Percentiles rank a stretch among this genome's conserved stretches.
phyloP scores from a whole-genome alignment of 176 grass and related monocot species.

The Triticum timopheevii region DNA sequence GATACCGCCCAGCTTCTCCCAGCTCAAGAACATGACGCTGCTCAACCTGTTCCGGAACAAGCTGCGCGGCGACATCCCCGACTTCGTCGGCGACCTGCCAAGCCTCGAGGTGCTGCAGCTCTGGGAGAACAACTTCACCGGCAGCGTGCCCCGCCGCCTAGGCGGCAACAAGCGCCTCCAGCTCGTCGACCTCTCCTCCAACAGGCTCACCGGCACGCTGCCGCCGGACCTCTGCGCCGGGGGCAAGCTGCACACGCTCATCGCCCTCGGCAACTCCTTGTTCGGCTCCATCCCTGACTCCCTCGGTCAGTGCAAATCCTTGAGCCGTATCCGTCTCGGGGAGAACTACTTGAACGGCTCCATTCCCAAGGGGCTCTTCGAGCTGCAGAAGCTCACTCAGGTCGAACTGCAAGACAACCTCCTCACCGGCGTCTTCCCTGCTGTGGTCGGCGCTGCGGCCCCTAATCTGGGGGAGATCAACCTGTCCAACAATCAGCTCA shows the following conservation, averaged over 20 bases:
- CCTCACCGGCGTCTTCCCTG: conserved; percentile 70
- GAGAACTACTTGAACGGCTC: conserved; percentile 81
- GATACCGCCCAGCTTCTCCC: conserved; percentile 72
- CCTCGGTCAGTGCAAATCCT: conserved; percentile 56
- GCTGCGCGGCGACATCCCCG: conserved; percentile 64
- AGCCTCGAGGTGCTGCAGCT: conserved; percentile 96
- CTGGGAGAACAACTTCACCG: conserved; percentile 99
- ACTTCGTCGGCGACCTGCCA: conserved; percentile 82
- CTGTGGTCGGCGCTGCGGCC: conserved; percentile 30
- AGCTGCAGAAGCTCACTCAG: conserved; percentile 69
- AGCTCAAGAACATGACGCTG: conserved; percentile 76
- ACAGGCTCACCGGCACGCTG: conserved; percentile 70
- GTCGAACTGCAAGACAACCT: conserved; percentile 96
- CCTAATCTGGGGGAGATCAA: conserved; percentile 81
- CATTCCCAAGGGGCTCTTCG: conserved; percentile 55
- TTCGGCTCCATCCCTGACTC: conserved; percentile 64
- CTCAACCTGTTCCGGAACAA: conserved; percentile 80
- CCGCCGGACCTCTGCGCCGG: conserved; percentile 64
- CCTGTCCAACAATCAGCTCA: conserved; percentile 87
- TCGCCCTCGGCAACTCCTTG: conserved; percentile 71
- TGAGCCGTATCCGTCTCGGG: conserved; percentile 57
- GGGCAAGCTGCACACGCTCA: conserved; percentile 56
- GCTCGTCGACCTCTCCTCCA: conserved; percentile 67
- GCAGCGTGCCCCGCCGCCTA: conserved; percentile 66
- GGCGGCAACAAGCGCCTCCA: conserved; percentile 59